phyloP scores from a whole-genome alignment of 495 filamentous ascomycete genomes.

The Aspergillus diversus region DNA sequence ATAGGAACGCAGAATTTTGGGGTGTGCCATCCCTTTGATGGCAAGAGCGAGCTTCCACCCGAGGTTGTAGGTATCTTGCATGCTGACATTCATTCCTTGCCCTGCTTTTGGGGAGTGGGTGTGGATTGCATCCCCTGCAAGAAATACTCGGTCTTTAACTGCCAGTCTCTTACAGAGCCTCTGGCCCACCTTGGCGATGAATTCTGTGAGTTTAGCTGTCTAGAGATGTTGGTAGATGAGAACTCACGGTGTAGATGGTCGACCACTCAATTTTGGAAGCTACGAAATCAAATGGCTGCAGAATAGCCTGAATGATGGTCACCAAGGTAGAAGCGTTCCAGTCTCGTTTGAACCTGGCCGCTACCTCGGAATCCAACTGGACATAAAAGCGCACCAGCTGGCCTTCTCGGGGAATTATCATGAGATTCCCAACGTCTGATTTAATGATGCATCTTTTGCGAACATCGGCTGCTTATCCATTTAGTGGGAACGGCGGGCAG shows the following conservation, averaged over 20 bases:
- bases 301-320: constrained; percentile 52
- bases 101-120: constrained; percentile 70
- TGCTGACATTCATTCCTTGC: constrained; percentile 71
- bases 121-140: constrained; percentile 41
- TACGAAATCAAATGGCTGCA: constrained; percentile 54
- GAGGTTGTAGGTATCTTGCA: constrained; percentile 67
- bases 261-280: constrained; percentile 13
- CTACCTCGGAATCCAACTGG: constrained; percentile 43
- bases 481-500: background rate
- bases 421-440: constrained; percentile 56
- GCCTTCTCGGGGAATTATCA: constrained; percentile 66
- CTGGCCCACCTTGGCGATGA: constrained; percentile 57
- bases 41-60: constrained; percentile 72
- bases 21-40: constrained; percentile 50
- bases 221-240: background rate
- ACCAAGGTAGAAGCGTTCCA: constrained; percentile 9
- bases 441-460: constrained; percentile 63
- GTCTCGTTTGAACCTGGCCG: constrained; percentile 6
- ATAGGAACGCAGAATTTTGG: constrained; percentile 62
- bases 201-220: no score
- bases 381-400: constrained; percentile 66
- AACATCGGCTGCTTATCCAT: constrained; percentile 50
- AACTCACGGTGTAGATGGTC: constrained; percentile 18
- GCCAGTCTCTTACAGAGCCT: constrained; percentile 63
- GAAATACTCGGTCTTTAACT: constrained; percentile 55